Conservation (phyloP, 2,329 filamentous ascomycete genomes). For the Alternaria angustiovoidea region DNA sequence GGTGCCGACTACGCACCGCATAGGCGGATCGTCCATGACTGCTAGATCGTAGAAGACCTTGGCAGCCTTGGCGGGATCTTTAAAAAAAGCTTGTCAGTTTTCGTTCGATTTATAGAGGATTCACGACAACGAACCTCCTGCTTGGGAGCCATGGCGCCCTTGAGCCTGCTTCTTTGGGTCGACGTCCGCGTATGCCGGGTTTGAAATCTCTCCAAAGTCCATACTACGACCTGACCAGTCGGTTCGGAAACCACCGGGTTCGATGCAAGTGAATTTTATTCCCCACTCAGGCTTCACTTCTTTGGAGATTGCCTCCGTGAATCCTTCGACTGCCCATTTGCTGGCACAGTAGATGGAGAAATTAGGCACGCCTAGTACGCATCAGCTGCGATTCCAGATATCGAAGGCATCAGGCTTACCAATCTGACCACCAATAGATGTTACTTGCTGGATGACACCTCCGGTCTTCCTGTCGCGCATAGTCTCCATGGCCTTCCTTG, state of each 20-base stretch:
- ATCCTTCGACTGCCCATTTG: constrained; percentile 60
- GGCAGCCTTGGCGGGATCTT: constrained; percentile 60
- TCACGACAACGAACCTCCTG: constrained; percentile 42
- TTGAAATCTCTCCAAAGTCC: constrained; percentile 56
- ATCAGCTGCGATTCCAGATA: not conserved
- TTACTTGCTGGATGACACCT: constrained; percentile 64
- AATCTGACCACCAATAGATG: constrained; percentile 61
- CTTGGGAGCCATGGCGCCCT: constrained; percentile 54
- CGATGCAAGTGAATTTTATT: constrained; percentile 57
- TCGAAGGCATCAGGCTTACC: constrained; percentile 32
- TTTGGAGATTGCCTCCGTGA: constrained; percentile 54
- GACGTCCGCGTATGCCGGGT: constrained; percentile 59
- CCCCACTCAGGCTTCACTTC: constrained; percentile 59
- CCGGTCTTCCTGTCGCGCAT: constrained; percentile 60
- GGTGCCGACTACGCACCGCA: constrained; percentile 62
- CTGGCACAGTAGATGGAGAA: constrained; percentile 53
- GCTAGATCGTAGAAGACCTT: constrained; percentile 64
- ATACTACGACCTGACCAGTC: constrained; percentile 58
- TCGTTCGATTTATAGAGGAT: too few relatives aligned
- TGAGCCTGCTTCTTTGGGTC: constrained; percentile 54
- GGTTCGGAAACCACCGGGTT: constrained; percentile 58
- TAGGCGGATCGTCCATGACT: constrained; percentile 60
- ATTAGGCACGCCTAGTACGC: constrained; percentile 41
- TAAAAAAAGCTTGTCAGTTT: not conserved
- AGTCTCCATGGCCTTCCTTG: constrained; percentile 54